These are phyloP conservation scores for Corniculantispora saksenae DNA, from an alignment of 2,329 filamentous ascomycete genomes.

Conservation along the genomic window DNA sequence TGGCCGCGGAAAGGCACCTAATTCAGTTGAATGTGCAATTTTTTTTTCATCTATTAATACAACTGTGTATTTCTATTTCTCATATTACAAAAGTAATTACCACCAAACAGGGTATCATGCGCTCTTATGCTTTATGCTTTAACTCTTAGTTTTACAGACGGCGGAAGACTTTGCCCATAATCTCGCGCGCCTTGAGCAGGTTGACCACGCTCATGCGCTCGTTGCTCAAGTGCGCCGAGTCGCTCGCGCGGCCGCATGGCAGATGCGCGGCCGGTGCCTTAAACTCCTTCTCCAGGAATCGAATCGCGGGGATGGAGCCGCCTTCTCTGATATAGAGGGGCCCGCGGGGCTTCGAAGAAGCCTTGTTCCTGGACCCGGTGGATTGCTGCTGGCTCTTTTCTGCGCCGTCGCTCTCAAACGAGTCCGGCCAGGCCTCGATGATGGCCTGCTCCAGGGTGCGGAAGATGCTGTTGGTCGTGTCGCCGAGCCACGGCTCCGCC, in stretches of 20 bases:
- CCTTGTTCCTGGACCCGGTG: slow-evolving; percentile 20
- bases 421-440: slow-evolving; percentile 76
- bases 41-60: neutral
- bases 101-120: slow-evolving; percentile 9
- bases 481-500: slow-evolving; percentile 94
- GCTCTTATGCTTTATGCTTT: neutral
- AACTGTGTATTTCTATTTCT: neutral
- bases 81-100: neutral
- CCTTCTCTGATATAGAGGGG: slow-evolving; percentile 95
- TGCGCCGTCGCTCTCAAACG: slow-evolving; percentile 34
- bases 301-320: slow-evolving; percentile 89
- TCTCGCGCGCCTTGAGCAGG: slow-evolving; percentile 85
- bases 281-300: slow-evolving; percentile 94
- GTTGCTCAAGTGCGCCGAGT: slow-evolving; percentile 91
- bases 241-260: slow-evolving; percentile 91
- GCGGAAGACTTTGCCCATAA: slow-evolving; percentile 83
- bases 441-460: slow-evolving; percentile 84
- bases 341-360: slow-evolving; percentile 46
- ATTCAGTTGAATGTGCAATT: neutral
- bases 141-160: slow-evolving; percentile 48
- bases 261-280: slow-evolving; percentile 86
- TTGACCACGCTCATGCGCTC: slow-evolving; percentile 88
- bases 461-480: slow-evolving; percentile 89
- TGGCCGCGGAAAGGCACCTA: neutral
- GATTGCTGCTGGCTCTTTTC: neutral